These are phyloP conservation scores for Candida dajiaensis DNA, from an alignment of 805 yeast genomes.

Conservation along the genomic window DNA sequence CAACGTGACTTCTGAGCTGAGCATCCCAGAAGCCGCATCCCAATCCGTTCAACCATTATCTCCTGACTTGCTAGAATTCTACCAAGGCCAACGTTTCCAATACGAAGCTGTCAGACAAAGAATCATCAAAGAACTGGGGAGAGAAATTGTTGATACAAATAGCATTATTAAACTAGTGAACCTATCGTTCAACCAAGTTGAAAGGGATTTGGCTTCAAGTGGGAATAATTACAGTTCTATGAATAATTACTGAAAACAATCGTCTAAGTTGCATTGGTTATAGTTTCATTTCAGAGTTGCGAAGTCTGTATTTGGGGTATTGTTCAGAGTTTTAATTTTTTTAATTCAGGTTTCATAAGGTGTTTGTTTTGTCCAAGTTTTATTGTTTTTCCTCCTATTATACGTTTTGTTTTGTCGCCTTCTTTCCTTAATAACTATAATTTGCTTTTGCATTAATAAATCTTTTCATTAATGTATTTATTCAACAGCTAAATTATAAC, in stretches of 20 bases:
- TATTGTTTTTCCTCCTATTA: too few species aligned
- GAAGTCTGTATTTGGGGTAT: too few species aligned
- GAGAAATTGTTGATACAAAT: slow-evolving; percentile 6
- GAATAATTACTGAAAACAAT: too few species aligned
- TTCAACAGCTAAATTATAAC: too few species aligned
- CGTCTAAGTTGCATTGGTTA: background rate
- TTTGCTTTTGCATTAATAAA: too few species aligned
- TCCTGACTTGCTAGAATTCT: slow-evolving; percentile 9
- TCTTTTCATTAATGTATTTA: background rate
- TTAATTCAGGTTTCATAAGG: background rate
- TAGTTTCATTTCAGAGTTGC: background rate
- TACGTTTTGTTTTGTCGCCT: background rate
- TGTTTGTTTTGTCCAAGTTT: background rate
- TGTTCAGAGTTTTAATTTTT: background rate
- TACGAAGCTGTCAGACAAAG: slow-evolving; percentile 14
- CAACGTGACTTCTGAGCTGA: background rate
- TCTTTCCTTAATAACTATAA: background rate
- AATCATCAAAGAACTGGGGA: slow-evolving; percentile 15
- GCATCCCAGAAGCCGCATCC: background rate
- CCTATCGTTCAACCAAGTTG: slow-evolving; percentile 17
- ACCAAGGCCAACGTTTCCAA: slow-evolving; percentile 18
- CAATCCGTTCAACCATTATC: slow-evolving; percentile 1
- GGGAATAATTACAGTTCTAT: background rate
- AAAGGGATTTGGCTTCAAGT: slow-evolving; percentile 12
- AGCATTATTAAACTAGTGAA: slow-evolving; percentile 13